Evolutionary conservation across 1,284 basidiomycete genomes (phyloP).

Genomic region (Cronartium quercuum): DNA sequence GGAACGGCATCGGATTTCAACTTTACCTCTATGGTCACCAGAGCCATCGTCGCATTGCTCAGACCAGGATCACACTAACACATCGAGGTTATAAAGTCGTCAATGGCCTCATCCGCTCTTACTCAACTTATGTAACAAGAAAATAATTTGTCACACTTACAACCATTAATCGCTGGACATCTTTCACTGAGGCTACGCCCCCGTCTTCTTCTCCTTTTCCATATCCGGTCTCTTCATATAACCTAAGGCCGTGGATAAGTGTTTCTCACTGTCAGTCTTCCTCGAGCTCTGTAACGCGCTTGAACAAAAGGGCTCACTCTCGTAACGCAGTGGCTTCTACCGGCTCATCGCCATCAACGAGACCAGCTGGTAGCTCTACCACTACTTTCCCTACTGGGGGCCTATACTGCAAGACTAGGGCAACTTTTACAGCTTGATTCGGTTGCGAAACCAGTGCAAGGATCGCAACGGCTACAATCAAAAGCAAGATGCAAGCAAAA

Average conservation of each 20-base stretch:
- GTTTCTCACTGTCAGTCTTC: not conserved
- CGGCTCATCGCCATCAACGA: conserved; percentile 47
- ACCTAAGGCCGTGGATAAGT: not conserved
- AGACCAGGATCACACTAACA: not conserved
- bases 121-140: no score
- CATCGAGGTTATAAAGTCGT: not conserved
- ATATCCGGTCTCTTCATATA: conserved; percentile 49
- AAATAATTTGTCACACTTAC: not conserved
- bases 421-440: conserved; percentile 42
- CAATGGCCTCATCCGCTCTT: not conserved
- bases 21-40: not conserved
- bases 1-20: not conserved
- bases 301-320: conserved; percentile 42
- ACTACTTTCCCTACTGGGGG: conserved; percentile 39
- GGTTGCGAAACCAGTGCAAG: conserved; percentile 47
- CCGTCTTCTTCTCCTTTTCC: conserved; percentile 42
- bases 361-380: conserved; percentile 48
- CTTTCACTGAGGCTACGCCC: conserved; percentile 42
- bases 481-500: no score
- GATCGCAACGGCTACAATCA: conserved; percentile 44
- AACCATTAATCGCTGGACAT: conserved; percentile 43
- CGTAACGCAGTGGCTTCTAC: conserved; percentile 44
- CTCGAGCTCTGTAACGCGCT: not conserved
- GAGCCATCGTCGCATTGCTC: conserved; percentile 5
- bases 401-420: conserved; percentile 44